These are phyloP conservation scores for Pleurotus sapidus DNA, from an alignment of 768 basidiomycete genomes.

Conservation along the genomic window DNA sequence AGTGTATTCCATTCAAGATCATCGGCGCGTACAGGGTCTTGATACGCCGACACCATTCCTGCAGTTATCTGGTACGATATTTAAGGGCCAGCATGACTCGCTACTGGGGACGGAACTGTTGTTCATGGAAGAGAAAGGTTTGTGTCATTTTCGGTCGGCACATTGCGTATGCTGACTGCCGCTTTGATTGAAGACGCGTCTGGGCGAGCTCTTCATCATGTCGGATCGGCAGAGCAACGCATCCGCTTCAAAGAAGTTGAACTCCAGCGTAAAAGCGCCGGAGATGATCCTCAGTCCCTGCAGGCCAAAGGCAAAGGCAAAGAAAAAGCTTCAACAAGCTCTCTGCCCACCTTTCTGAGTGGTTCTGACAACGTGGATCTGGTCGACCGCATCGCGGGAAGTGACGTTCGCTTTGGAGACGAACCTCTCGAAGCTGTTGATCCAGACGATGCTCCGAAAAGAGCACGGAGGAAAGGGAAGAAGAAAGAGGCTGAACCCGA, in stretches of 20 bases:
- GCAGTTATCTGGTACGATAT: conserved; percentile 72
- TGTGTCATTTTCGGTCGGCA: not conserved
- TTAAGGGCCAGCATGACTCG: conserved; percentile 65
- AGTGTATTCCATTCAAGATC: not conserved
- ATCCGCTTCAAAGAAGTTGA: conserved; percentile 74
- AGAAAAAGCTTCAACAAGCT: conserved; percentile 1
- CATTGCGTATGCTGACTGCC: not conserved
- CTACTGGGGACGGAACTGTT: conserved; percentile 76
- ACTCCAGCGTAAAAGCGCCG: conserved; percentile 37
- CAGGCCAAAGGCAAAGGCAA: conserved; percentile 14
- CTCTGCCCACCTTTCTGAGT: conserved; percentile 8
- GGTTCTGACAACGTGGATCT: conserved; percentile 9
- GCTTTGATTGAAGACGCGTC: conserved; percentile 30
- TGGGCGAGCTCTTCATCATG: conserved; percentile 47
- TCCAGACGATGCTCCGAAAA: not conserved
- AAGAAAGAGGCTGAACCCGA: not conserved
- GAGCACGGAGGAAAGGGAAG: not conserved
- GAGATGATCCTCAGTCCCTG: not conserved
- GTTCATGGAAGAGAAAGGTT: conserved; percentile 69
- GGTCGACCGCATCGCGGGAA: conserved; percentile 27
- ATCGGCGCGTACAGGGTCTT: conserved; percentile 49
- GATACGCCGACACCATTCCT: conserved; percentile 77
- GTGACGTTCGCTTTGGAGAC: conserved; percentile 14
- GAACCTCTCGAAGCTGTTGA: not conserved
- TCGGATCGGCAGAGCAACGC: conserved; percentile 64